A percentile compares a stretch with the other conserved stretches of the same genome.
These are phyloP conservation scores for Aschersonia sp. DNA, from an alignment of 2,329 filamentous ascomycete species.

Conservation along the genomic window DNA sequence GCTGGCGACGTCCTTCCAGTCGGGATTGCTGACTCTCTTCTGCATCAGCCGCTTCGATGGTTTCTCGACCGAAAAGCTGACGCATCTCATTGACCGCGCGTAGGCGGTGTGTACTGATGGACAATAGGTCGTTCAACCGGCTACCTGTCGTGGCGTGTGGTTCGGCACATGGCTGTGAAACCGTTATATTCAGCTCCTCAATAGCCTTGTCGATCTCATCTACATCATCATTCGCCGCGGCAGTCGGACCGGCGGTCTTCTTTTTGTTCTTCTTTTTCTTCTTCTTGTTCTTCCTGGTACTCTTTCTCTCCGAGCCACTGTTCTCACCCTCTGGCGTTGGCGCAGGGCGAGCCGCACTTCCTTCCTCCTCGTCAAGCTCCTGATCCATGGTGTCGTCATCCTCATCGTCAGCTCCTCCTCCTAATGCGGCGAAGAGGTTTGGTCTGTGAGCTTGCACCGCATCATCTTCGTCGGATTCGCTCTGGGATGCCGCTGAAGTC, in stretches of 20 bases:
- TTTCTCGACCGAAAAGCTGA: conserved; percentile 39
- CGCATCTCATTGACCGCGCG: conserved; percentile 88
- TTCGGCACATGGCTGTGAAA: neutral
- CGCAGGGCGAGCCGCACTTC: conserved; percentile 14
- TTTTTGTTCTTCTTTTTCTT: conserved; percentile 24
- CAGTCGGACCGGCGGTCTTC: conserved; percentile 10
- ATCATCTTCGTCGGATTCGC: conserved; percentile 15
- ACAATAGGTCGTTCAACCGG: conserved; percentile 26
- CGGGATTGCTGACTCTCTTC: conserved; percentile 31
- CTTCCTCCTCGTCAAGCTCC: conserved; percentile 16
- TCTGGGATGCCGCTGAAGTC: conserved; percentile 9
- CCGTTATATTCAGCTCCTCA: conserved; percentile 21
- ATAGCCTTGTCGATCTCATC: conserved; percentile 45
- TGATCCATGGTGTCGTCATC: conserved; percentile 23
- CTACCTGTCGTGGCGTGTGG: neutral
- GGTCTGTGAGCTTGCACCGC: conserved; percentile 19
- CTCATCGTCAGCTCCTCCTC: conserved; percentile 25
- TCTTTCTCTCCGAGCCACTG: conserved; percentile 17
- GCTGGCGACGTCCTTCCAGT: conserved; percentile 15
- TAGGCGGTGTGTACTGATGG: conserved; percentile 52
- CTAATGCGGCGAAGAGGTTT: conserved; percentile 39
- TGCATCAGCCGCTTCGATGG: conserved; percentile 37
- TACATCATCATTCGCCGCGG: conserved; percentile 13
- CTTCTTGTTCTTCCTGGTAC: conserved; percentile 22
- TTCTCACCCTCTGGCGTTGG: conserved; percentile 4